These are phyloP conservation scores for Pistacia integerrima DNA, from an alignment of 345 rosid genomes.

Conservation along the genomic window DNA sequence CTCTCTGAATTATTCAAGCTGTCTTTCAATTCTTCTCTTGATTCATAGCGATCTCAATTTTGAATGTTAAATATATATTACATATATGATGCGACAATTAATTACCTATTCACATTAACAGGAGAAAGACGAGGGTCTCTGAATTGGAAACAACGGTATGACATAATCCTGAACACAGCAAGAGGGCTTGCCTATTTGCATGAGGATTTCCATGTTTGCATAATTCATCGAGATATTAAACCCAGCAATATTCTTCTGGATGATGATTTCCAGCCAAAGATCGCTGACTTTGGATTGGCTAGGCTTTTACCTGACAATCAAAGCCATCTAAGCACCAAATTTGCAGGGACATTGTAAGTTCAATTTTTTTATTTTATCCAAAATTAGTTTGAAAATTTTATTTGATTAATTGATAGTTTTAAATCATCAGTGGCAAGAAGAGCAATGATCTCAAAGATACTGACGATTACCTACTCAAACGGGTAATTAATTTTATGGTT, in stretches of 20 bases:
- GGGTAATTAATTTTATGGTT: background rate
- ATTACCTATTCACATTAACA: background rate
- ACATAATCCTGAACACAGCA: slow-evolving; percentile 49
- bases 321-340: slow-evolving; percentile 53
- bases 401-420: background rate
- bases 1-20: too few species aligned
- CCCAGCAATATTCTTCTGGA: slow-evolving; percentile 49
- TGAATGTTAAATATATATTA: too few species aligned
- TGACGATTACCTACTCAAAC: slow-evolving; percentile 7
- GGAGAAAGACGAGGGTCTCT: slow-evolving; percentile 41
- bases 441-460: slow-evolving; percentile 26
- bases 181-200: slow-evolving; percentile 53
- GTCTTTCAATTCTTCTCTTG: too few species aligned
- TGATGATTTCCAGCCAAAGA: slow-evolving; percentile 46
- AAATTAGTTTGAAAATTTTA: too few species aligned
- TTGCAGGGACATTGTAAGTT: slow-evolving; percentile 55
- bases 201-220: slow-evolving; percentile 53
- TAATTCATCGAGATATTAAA: slow-evolving; percentile 57
- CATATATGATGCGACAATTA: too few species aligned
- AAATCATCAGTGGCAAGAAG: slow-evolving; percentile 30
- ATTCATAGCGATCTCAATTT: too few species aligned
- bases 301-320: slow-evolving; percentile 48
- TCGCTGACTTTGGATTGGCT: slow-evolving; percentile 59
- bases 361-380: too few species aligned
- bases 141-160: slow-evolving; percentile 45